Conservation (phyloP, 768 basidiomycete genomes). For the Rhodotorula taiwanensis region DNA sequence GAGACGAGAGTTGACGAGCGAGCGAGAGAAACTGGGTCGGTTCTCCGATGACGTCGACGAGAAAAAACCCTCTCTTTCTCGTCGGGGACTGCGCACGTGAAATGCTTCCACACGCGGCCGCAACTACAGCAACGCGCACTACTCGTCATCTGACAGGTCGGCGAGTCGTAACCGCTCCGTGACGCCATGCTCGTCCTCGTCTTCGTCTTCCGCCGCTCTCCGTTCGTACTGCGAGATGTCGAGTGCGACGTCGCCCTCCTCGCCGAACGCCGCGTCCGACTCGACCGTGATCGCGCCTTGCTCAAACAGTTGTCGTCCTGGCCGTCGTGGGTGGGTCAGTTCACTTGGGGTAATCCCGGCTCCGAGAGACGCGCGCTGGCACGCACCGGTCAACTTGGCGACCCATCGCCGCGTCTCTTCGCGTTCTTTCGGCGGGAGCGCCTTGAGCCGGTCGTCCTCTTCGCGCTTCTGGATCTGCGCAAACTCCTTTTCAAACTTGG, state of each 20-base stretch:
- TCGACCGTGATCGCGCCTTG: slow-evolving; percentile 54
- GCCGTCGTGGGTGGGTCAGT: neutral
- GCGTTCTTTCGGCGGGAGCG: slow-evolving; percentile 66
- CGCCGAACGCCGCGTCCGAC: slow-evolving; percentile 64
- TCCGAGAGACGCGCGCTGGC: neutral
- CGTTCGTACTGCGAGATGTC: slow-evolving; percentile 85
- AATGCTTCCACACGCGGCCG: too few relatives aligned
- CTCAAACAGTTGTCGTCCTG: slow-evolving; percentile 90
- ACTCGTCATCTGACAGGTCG: slow-evolving; percentile 80
- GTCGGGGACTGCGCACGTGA: too few relatives aligned
- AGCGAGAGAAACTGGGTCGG: too few relatives aligned
- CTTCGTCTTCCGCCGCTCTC: slow-evolving; percentile 52
- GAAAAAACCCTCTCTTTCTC: too few relatives aligned
- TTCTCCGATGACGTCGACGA: too few relatives aligned
- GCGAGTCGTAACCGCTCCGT: slow-evolving; percentile 49
- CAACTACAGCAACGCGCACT: neutral
- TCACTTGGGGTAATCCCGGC: too few relatives aligned
- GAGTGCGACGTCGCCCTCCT: slow-evolving; percentile 74
- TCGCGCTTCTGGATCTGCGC: slow-evolving; percentile 56
- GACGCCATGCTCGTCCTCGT: slow-evolving; percentile 64
- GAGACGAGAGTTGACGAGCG: too few relatives aligned
- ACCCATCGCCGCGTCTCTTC: slow-evolving; percentile 69
- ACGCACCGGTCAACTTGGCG: slow-evolving; percentile 63
- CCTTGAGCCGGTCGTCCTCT: slow-evolving; percentile 71
- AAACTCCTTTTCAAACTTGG: slow-evolving; percentile 65